Evolutionary conservation across 441 rosid genomes (phyloP), one percentile per base, ranked within the genome.

Genomic region (Corymbia citriodora): DNA sequence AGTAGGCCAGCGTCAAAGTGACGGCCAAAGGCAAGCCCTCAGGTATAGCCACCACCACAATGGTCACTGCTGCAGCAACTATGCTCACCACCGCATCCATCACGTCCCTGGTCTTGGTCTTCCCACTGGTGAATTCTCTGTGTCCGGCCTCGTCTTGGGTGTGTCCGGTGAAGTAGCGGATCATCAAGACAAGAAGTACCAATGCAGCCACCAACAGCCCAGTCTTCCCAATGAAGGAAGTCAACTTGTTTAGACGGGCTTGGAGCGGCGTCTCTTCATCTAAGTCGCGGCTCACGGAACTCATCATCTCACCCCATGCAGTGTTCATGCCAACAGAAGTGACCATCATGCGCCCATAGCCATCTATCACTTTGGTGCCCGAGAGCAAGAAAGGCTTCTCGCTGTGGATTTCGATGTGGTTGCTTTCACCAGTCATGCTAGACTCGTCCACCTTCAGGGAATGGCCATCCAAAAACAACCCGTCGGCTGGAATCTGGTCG

Each of bases 401-500:
- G 25, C 31, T 90, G 86, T 81, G 25, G 36, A 95, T 88, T 52
- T 94, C 93, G 1, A 92, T 89, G 48, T 89, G 95, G 25, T 94
- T 93, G 29, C 94, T 93, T 54, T 95, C 96, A 7, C 95, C 96
- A 0, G 95, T 94, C 93, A 94, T 91, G 86, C 94, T 86, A 3
- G 95, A 94, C 72, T 94, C 95, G 12, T 94, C 95, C 6, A 94
- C 74, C 92, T 91, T 91, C 89, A 94, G 89, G 10, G 95, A 94
- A 83, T 92, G 81, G 21, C 95, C 96, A 19, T 91, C 88, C 55
- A 94, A 74, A 23, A 94, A 93, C 88, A 95, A 87, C 10, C 96
- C 97, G 19, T 94, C 95, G 1, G 95, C 96, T 2, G 94, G 95
- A 48, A 94, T 25, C 59, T 94, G 94, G 87, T 94, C 95, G 1